These are phyloP conservation scores for Alternaria postmessia DNA, from an alignment of 2,329 filamentous ascomycete genomes.

Conservation along the genomic window DNA sequence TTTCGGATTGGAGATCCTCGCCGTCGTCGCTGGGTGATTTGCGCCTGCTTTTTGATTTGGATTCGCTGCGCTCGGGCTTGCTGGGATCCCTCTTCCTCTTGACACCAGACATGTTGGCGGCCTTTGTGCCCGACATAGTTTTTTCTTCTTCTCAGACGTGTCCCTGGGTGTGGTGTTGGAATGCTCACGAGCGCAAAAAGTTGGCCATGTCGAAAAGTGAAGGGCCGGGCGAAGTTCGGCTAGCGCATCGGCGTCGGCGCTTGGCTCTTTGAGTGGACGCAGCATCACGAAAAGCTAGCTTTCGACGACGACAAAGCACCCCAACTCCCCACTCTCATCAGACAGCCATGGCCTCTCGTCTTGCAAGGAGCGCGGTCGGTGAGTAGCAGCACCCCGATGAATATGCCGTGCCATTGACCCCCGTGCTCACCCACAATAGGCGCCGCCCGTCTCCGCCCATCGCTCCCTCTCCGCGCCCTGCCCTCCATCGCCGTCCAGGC, in stretches of 20 bases:
- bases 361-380: conserved; percentile 96
- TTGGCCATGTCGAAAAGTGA: conserved; percentile 28
- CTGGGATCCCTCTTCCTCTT: conserved; percentile 56
- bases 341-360: conserved; percentile 92
- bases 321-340: conserved; percentile 52
- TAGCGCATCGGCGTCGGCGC: conserved; percentile 27
- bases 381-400: conserved; percentile 58
- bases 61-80: conserved; percentile 47
- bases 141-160: neutral
- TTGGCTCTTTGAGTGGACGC: conserved; percentile 29
- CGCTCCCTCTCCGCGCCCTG: conserved; percentile 76
- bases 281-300: conserved; percentile 39
- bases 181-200: conserved; percentile 12
- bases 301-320: conserved; percentile 37
- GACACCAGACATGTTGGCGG: conserved; percentile 40
- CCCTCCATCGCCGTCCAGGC: conserved; percentile 76
- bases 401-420: conserved; percentile 53
- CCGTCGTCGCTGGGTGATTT: conserved; percentile 43
- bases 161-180: neutral
- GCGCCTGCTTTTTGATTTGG: conserved; percentile 49
- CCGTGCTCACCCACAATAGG: conserved; percentile 62
- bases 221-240: conserved; percentile 35
- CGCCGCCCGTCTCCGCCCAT: conserved; percentile 84
- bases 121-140: conserved; percentile 49
- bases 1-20: conserved; percentile 66